Conservation (phyloP, 73 alveolate species). For the Tetrahymena malaccensis region DNA sequence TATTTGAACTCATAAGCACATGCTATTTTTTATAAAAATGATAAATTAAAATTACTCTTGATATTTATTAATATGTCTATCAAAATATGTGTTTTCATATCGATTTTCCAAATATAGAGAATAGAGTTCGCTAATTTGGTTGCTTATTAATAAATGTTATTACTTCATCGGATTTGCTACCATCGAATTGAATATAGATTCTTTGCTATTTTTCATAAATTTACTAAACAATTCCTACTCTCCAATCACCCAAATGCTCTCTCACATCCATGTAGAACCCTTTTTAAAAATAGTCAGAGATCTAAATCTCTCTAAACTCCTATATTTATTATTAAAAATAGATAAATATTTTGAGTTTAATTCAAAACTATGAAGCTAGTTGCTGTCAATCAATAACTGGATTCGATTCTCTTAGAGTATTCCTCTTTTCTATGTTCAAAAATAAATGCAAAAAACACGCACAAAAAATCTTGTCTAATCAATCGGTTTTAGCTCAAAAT, state of each 20-base stretch:
- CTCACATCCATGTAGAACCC: not conserved
- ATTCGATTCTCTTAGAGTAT: not conserved
- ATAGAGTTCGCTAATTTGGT: no score
- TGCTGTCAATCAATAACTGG: not conserved
- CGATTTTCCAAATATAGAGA: no score
- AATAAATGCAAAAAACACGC: not conserved
- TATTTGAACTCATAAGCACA: not conserved
- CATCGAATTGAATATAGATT: not conserved
- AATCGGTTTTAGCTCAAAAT: not conserved
- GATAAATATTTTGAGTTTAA: not conserved
- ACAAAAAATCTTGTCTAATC: not conserved
- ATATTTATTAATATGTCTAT: no score
- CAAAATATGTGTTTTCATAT: no score
- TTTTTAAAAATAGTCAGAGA: not conserved
- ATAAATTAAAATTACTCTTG: not conserved
- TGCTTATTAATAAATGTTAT: not conserved
- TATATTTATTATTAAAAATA: not conserved
- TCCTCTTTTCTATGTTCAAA: not conserved
- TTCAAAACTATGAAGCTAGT: no score
- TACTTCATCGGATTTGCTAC: not conserved
- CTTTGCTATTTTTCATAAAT: not conserved
- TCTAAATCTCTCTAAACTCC: not conserved
- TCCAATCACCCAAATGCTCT: not conserved
- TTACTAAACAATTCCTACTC: not conserved
- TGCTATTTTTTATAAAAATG: not conserved